phyloP scores from a whole-genome alignment of 768 basidiomycete genomes.

The Xanthoconium purpureum region DNA sequence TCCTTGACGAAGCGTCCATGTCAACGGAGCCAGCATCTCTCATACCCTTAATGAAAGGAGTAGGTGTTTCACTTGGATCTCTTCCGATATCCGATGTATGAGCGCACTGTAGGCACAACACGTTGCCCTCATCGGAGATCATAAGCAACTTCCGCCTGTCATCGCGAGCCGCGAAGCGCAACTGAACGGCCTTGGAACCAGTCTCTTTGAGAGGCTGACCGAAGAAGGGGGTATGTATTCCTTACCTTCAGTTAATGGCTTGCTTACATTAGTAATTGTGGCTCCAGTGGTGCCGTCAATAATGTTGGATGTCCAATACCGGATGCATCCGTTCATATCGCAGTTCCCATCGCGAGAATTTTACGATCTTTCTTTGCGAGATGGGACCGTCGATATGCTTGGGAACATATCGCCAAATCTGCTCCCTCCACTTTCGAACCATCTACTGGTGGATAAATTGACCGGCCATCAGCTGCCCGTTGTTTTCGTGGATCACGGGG shows the following conservation, averaged over 20 bases:
- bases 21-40: conserved; percentile 91
- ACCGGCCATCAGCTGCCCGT: conserved; percentile 54
- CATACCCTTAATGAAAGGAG: conserved; percentile 92
- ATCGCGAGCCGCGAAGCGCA: conserved; percentile 76
- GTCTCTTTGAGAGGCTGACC: conserved; percentile 88
- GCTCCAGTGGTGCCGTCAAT: conserved; percentile 73
- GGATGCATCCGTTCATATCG: conserved; percentile 92
- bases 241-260: neutral
- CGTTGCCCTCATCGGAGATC: conserved; percentile 90
- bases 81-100: conserved; percentile 10
- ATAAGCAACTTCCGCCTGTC: conserved; percentile 91
- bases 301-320: conserved; percentile 93
- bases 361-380: conserved; percentile 64
- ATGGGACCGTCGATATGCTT: conserved; percentile 65
- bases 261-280: conserved; percentile 8
- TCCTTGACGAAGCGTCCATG: conserved; percentile 95
- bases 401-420: conserved; percentile 50
- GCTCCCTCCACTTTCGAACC: conserved; percentile 58
- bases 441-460: conserved; percentile 38
- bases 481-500: conserved; percentile 79
- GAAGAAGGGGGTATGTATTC: conserved; percentile 68
- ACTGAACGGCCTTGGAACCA: conserved; percentile 67
- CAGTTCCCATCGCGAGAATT: conserved; percentile 83
- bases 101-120: conserved; percentile 60
- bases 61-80: conserved; percentile 40